phyloP scores from a whole-genome alignment of 192 early-diverging fungal species.

The Entomortierella lignicola region DNA sequence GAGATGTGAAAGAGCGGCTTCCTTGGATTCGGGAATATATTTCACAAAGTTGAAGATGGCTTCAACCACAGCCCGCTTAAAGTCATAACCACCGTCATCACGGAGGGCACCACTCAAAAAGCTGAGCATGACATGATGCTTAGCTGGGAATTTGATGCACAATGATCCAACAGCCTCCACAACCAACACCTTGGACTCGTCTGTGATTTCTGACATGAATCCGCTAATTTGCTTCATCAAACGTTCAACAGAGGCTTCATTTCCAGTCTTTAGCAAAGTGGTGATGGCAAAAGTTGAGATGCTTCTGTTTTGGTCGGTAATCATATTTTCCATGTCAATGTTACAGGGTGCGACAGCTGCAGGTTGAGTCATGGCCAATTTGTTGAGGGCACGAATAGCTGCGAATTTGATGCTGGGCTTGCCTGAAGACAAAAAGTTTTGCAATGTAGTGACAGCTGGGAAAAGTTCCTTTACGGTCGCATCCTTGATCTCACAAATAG shows the following conservation, averaged over 20 bases:
- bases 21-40: constrained; percentile 93
- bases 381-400: constrained; percentile 96
- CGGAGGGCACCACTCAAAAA: constrained; percentile 93
- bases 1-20: constrained; percentile 92
- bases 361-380: constrained; percentile 90
- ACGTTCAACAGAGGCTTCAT: constrained; percentile 96
- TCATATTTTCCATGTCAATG: constrained; percentile 97
- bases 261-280: constrained; percentile 98
- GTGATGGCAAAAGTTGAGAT: constrained; percentile 99
- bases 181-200: constrained; percentile 99
- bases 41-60: constrained; percentile 97
- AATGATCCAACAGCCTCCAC: constrained; percentile 97
- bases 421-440: constrained; percentile 93
- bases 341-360: constrained; percentile 94
- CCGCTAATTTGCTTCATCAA: constrained; percentile 99
- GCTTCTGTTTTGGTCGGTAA: constrained; percentile 96
- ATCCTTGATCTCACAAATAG: constrained; percentile 91
- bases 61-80: constrained; percentile 96
- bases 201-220: constrained; percentile 98
- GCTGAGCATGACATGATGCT: constrained; percentile 92
- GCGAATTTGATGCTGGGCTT: constrained; percentile 96
- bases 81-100: constrained; percentile 98
- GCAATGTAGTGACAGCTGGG: constrained; percentile 92
- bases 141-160: constrained; percentile 95
- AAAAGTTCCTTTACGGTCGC: constrained; percentile 88